Evolutionary conservation across 371 early-diverging fungal genomes (phyloP), one percentile per base, ranked within the genome.

Genomic region (Apophysomyces sp.): DNA sequence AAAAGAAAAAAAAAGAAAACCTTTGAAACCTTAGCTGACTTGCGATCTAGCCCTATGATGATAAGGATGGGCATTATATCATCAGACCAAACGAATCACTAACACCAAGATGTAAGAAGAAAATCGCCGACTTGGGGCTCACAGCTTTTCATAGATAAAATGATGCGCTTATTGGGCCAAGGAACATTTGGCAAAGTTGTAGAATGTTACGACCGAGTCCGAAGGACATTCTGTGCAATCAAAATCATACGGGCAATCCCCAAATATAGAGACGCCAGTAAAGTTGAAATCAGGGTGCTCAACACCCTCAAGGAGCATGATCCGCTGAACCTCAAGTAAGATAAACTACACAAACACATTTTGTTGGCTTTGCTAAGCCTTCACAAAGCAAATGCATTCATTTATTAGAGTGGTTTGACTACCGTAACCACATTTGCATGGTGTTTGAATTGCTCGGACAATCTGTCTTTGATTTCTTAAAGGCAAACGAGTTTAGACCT

Each of bases 121-220:
- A n/a, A 0, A 24, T 4, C 9, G 31, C 36, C 37, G 15, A 29
- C 55, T 26, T 57, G 67, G n/a, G 1, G 18, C 13, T 11, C 21
- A 12, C n/a, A 13, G 29, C 5, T 11, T 21, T 24, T 41, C 70
- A 51, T 68, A 92, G 92, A 92, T 73, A 85, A 87, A 74, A 94
- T 98, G 66, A 77, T 91, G 63, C 76, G 86, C 15, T 71, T 93
- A 36, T 74, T 98, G 8, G 98, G 98, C 0, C 98, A 97, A 80
- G 98, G 98, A 9, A 98, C 98, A 0, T 98, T 96, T 82, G 98
- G 98, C 61, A 94, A 93, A 71, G 98, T 98, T 5, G 92, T 94
- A 27, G 89, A 94, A 69, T 94, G 94, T 60, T 89, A 75, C 57
- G 98, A 97, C 71, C 77, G 83, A 31, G 77, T 76, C 5, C 79